A percentile compares a stretch with the other conserved stretches of the same genome.
Evolutionary conservation across 2,329 filamentous ascomycete genomes (phyloP).

Genomic region (Neonectria sp.): DNA sequence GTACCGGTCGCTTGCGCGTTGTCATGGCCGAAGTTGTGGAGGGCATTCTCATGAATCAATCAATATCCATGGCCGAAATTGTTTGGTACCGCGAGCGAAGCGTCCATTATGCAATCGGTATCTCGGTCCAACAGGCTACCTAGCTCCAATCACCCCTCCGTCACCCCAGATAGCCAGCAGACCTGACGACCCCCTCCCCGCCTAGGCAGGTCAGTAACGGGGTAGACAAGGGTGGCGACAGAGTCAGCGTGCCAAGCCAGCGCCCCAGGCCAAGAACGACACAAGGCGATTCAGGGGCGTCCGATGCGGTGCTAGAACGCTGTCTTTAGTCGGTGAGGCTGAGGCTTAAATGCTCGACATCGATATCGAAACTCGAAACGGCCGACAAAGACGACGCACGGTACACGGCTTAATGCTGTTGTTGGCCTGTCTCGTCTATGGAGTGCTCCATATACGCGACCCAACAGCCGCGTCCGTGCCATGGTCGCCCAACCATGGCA

Average conservation of each 20-base stretch:
- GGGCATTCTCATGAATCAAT: neutral
- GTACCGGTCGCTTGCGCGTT: neutral
- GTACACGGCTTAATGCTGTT: neutral
- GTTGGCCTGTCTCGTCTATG: neutral
- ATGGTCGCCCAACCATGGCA: neutral
- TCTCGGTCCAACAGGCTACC: slow-evolving; percentile 8
- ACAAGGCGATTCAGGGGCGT: neutral
- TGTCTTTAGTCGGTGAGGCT: slow-evolving; percentile 13
- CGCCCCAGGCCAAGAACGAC: slow-evolving; percentile 10
- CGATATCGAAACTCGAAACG: neutral
- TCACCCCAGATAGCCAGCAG: slow-evolving; percentile 23
- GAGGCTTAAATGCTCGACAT: slow-evolving; percentile 7
- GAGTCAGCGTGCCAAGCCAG: slow-evolving; percentile 3
- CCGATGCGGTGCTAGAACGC: neutral
- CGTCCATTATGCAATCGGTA: neutral
- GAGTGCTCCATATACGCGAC: neutral
- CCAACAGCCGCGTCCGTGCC: neutral
- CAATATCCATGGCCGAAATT: neutral
- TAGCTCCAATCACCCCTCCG: neutral
- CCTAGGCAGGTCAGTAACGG: slow-evolving; percentile 26
- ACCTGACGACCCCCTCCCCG: slow-evolving; percentile 12
- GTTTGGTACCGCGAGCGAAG: neutral
- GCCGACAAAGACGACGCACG: neutral
- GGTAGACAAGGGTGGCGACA: slow-evolving; percentile 3
- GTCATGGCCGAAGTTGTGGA: neutral